Base-by-base conservation (phyloP, 2,329 filamentous ascomycete species). In the Rugonectria rugulosa region DNA sequence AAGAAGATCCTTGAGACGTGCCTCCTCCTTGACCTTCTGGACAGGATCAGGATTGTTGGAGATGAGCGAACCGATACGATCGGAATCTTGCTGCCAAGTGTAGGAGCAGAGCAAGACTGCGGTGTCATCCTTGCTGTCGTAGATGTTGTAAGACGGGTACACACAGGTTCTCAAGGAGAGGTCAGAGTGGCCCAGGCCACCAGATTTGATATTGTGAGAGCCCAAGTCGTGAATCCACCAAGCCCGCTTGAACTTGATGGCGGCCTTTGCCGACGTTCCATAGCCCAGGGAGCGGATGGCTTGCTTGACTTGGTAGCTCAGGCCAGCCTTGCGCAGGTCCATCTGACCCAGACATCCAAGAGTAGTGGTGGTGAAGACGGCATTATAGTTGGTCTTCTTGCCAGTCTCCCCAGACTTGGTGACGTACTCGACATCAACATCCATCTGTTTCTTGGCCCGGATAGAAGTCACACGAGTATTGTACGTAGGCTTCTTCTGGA, bases 201-300 rank as follows among this genome's bases (percentile, higher is more conserved):
- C 63, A 0, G 57, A 10, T 0, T 17, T 56, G 11, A 67, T 65
- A 2, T 53, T 44, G 11, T 57, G 51, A 0, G 41, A 38, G 0
- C 19, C 36, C 3, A 56, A 10, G n/a, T 65, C 40, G n/a, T 32
- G 26, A 14, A 41, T 57, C 64, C 64, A 68, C 70, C 70, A 73
- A 1, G 69, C 59, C 0, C 62, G 59, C 45, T 66, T 65, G 51
- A 78, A 78, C 29, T 72, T 73, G 20, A 73, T 60, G 1, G 57
- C 71, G 2, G 72, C 66, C 40, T 73, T 73, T 3, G 54, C 56
- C 0, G 70, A 63, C 0, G 65, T 62, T 2, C 70, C 70, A 9
- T 72, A 72, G 6, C 67, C 66, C 12, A 73, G 49, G 6, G 62
- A 63, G 6, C 71, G 62, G 4, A 73, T 72, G 0, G 71, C 71